phyloP scores from a whole-genome alignment of 768 basidiomycete genomes.

The Leccinellum luteum region DNA sequence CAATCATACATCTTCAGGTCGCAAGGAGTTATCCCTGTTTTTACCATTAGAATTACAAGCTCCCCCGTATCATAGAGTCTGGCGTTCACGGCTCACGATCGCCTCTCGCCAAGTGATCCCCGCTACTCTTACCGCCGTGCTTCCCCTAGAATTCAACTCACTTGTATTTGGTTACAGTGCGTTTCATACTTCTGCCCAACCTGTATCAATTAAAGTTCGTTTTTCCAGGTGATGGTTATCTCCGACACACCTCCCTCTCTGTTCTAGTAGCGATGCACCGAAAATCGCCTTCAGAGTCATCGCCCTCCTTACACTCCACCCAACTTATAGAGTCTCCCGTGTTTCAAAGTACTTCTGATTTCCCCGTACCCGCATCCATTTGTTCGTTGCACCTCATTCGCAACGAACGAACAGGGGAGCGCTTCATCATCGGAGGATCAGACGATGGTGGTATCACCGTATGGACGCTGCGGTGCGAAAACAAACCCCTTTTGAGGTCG shows the following conservation, averaged over 20 bases:
- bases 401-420: slow-evolving; percentile 58
- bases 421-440: slow-evolving; percentile 66
- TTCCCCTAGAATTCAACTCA: slow-evolving; percentile 56
- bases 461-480: slow-evolving; percentile 64
- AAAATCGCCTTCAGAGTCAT: background rate
- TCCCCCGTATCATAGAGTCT: slow-evolving; percentile 13
- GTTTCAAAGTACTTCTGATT: slow-evolving; percentile 42
- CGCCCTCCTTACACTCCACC: slow-evolving; percentile 1
- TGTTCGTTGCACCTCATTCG: slow-evolving; percentile 50
- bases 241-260: slow-evolving; percentile 47
- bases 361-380: slow-evolving; percentile 45
- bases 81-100: slow-evolving; percentile 16
- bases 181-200: slow-evolving; percentile 14
- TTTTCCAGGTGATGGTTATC: slow-evolving; percentile 48
- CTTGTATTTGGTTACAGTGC: slow-evolving; percentile 67
- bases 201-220: background rate
- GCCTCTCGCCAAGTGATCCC: slow-evolving; percentile 1
- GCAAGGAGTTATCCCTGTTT: slow-evolving; percentile 20
- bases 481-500: background rate
- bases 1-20: slow-evolving; percentile 15
- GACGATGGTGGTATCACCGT: slow-evolving; percentile 77
- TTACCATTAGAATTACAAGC: slow-evolving; percentile 8
- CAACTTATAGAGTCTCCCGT: slow-evolving; percentile 3
- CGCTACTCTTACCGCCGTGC: slow-evolving; percentile 35
- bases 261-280: slow-evolving; percentile 25